Evolutionary conservation across 495 filamentous ascomycete genomes (phyloP).

Genomic region (Tuber indicum): DNA sequence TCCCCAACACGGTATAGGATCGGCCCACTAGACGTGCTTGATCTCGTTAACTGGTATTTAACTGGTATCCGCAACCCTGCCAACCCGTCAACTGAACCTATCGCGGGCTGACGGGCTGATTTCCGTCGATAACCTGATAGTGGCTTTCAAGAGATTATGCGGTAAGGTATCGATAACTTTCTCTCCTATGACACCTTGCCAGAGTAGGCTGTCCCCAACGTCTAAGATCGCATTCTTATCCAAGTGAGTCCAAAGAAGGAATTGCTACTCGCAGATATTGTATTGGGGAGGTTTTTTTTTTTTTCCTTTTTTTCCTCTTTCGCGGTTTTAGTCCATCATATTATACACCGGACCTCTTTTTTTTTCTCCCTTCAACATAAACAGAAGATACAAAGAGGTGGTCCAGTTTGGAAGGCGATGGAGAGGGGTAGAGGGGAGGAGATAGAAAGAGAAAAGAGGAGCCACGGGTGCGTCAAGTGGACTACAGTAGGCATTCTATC

Average conservation of each 20-base stretch:
- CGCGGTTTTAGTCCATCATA: neutral
- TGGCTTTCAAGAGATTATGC: no score
- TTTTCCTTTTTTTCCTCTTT: neutral
- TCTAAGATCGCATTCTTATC: neutral
- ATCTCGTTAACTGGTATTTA: no score
- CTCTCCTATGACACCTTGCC: neutral
- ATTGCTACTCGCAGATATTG: neutral
- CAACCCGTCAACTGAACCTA: no score
- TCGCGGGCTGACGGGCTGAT: no score
- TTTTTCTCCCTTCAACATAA: neutral
- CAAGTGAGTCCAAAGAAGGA: neutral
- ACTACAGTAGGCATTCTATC: slow-evolving; percentile 1
- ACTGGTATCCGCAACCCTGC: no score
- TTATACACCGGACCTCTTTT: neutral
- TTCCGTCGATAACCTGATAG: no score
- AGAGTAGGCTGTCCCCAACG: neutral
- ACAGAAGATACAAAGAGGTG: neutral
- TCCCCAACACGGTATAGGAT: no score
- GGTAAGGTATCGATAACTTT: neutral
- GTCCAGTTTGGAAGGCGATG: neutral
- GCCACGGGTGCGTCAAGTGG: neutral
- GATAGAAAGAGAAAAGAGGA: neutral
- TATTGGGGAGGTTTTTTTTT: neutral
- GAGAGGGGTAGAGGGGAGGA: neutral
- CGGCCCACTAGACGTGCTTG: no score